Percentiles rank a stretch among this genome's conserved stretches.
These are phyloP conservation scores for Pichia insulana DNA, from an alignment of 805 yeast genomes.

Conservation along the genomic window DNA sequence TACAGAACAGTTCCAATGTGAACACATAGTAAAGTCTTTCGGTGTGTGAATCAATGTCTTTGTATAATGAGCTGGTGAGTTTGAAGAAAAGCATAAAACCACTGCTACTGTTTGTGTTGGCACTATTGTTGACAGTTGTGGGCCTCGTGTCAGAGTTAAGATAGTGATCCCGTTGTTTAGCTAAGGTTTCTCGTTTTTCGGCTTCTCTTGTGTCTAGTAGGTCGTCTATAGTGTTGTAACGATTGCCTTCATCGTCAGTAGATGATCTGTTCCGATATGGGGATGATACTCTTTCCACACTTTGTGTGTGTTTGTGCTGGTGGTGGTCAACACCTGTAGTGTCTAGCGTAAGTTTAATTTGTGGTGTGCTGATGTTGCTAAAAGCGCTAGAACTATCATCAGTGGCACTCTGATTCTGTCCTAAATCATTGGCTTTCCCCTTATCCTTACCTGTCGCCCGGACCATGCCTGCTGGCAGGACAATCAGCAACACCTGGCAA, in stretches of 20 bases:
- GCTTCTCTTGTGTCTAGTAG: neutral
- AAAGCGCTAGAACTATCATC: no score
- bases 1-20: conserved; percentile 10
- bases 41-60: conserved; percentile 3
- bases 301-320: neutral
- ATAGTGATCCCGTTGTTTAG: conserved; percentile 7
- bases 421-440: neutral
- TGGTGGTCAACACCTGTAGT: neutral
- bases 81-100: neutral
- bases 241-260: neutral
- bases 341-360: neutral
- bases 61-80: neutral
- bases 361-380: neutral
- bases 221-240: neutral
- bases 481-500: no score
- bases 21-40: conserved; percentile 10
- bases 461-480: no score
- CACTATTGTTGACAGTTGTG: neutral
- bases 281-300: neutral
- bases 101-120: neutral
- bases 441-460: neutral
- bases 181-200: conserved; percentile 2
- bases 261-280: neutral
- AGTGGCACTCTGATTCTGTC: no score
- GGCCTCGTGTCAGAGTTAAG: neutral